These are phyloP conservation scores for Solanum chacoense DNA, from an alignment of 305 asterid genomes.

Conservation along the genomic window DNA sequence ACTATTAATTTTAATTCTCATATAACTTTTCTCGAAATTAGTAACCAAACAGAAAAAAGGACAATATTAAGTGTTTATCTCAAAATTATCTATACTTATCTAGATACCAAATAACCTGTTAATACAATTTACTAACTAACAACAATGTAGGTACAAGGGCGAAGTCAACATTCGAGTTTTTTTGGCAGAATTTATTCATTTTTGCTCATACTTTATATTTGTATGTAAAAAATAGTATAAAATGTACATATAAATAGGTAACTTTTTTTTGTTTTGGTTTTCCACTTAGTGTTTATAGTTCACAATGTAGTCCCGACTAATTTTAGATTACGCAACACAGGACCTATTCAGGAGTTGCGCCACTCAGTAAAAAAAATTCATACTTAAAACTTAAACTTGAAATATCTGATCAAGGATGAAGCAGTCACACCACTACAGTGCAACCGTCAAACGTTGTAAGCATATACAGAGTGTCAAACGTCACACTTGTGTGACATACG, in stretches of 20 bases:
- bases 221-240: too few relatives aligned
- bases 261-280: too few relatives aligned
- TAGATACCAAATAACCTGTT: too few relatives aligned
- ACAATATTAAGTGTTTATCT: too few relatives aligned
- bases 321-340: rapidly evolving
- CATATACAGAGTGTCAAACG: neutral
- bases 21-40: neutral
- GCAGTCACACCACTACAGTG: too few relatives aligned
- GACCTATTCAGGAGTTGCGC: rapidly evolving
- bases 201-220: neutral
- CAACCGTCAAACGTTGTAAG: too few relatives aligned
- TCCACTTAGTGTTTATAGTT: neutral
- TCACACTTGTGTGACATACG: neutral
- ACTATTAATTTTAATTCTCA: too few relatives aligned
- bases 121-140: neutral
- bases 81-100: neutral
- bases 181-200: neutral
- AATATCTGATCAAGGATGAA: rapidly evolving
- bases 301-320: too few relatives aligned
- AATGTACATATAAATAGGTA: neutral
- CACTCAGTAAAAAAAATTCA: too few relatives aligned
- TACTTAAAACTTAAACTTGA: rapidly evolving
- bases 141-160: neutral
- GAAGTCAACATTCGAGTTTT: neutral
- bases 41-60: neutral